Evolutionary conservation across 176 grass and related monocot species (phyloP).

Genomic region (Zoysia japonica): DNA sequence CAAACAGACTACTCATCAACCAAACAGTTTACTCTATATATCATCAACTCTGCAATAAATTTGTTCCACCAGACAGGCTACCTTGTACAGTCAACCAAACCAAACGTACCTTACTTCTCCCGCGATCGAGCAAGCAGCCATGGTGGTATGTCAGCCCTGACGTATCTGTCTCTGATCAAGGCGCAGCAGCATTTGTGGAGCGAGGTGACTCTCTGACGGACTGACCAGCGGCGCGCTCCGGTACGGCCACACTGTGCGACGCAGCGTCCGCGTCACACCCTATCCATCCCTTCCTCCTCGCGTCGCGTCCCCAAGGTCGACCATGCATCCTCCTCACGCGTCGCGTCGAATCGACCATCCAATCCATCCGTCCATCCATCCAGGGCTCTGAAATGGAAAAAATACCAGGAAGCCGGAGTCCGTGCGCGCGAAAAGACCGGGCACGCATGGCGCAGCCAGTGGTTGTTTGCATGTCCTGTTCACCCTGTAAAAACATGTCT

Average conservation of each 20-base stretch:
- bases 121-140: too few relatives aligned
- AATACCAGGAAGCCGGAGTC: slow-evolving; percentile 13
- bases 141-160: slow-evolving; percentile 1
- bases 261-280: neutral
- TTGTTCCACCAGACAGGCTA: too few relatives aligned
- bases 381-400: slow-evolving; percentile 30
- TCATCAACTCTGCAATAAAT: too few relatives aligned
- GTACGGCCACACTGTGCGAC: slow-evolving; percentile 27
- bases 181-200: slow-evolving; percentile 36
- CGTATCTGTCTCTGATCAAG: slow-evolving; percentile 13
- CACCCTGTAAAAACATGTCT: neutral
- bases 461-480: neutral
- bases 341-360: neutral
- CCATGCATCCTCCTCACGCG: neutral
- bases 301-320: neutral
- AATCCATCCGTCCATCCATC: neutral
- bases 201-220: slow-evolving; percentile 12
- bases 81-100: too few relatives aligned
- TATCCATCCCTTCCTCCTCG: neutral
- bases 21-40: too few relatives aligned
- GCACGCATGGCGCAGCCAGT: neutral
- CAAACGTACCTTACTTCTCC: too few relatives aligned
- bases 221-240: neutral
- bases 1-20: too few relatives aligned
- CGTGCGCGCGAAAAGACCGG: slow-evolving; percentile 4